Percentiles rank a stretch among this genome's conserved stretches.
phyloP scores from a whole-genome alignment of 768 basidiomycete genomes.

The Cystofilobasidium capitatum region DNA sequence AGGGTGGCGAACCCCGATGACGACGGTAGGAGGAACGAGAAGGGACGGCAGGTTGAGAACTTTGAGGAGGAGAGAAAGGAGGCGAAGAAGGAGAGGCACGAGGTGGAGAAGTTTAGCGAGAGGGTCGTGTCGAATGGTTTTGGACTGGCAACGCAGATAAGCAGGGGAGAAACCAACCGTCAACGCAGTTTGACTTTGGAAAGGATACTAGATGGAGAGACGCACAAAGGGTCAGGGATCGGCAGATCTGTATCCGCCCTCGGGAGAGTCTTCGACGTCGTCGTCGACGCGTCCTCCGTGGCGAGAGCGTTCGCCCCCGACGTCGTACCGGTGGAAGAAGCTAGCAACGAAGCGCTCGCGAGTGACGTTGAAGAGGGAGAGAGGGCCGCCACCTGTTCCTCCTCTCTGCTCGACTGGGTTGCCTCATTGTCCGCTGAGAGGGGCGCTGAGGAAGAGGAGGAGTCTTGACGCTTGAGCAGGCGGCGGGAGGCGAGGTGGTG shows the following conservation, averaged over 20 bases:
- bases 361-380: too few species aligned
- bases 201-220: background rate
- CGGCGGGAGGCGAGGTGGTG: too few species aligned
- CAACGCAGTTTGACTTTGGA: background rate
- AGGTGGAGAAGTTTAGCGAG: conserved; percentile 56
- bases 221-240: background rate
- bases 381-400: too few species aligned
- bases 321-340: too few species aligned
- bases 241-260: background rate
- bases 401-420: too few species aligned
- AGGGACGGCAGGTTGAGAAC: conserved; percentile 66
- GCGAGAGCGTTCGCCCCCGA: too few species aligned
- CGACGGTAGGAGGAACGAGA: conserved; percentile 51
- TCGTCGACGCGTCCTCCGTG: too few species aligned
- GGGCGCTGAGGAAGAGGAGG: too few species aligned
- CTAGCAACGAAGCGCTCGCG: too few species aligned
- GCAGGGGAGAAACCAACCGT: background rate
- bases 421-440: too few species aligned
- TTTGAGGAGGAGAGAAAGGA: conserved; percentile 58
- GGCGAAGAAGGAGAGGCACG: conserved; percentile 61
- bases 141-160: conserved; percentile 38
- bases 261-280: background rate
- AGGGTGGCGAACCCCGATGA: conserved; percentile 15
- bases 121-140: conserved; percentile 61
- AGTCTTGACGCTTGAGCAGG: too few species aligned